These are phyloP conservation scores for Psilocybe cubensis DNA, from an alignment of 768 basidiomycete species.

Conservation along the genomic window DNA sequence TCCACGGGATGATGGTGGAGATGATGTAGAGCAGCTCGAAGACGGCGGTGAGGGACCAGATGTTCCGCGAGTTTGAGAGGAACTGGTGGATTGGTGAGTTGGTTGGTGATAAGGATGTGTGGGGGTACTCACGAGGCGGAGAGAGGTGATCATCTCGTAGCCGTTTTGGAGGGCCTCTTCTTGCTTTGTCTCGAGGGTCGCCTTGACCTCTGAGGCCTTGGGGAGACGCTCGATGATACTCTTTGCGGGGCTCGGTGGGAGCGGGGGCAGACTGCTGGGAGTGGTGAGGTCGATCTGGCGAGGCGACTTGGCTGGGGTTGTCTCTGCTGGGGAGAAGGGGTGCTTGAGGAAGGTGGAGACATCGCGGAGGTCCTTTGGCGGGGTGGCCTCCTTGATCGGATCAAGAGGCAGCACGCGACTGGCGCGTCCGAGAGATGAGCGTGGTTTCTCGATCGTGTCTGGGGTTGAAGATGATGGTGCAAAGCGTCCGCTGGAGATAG, in stretches of 20 bases:
- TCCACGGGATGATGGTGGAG: slow-evolving; percentile 57
- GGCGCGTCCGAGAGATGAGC: slow-evolving; percentile 21
- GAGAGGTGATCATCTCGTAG: slow-evolving; percentile 36
- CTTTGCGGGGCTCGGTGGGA: slow-evolving; percentile 35
- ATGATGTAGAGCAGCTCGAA: slow-evolving; percentile 60
- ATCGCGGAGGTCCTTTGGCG: slow-evolving; percentile 50
- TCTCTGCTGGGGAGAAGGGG: slow-evolving; percentile 40
- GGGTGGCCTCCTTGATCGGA: slow-evolving; percentile 50
- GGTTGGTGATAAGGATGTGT: slow-evolving; percentile 3
- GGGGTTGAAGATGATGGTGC: slow-evolving; percentile 13
- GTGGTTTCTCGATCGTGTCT: slow-evolving; percentile 23
- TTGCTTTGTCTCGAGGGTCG: slow-evolving; percentile 36
- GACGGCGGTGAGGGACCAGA: slow-evolving; percentile 57
- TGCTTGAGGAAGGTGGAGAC: slow-evolving; percentile 58
- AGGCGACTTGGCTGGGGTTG: slow-evolving; percentile 29
- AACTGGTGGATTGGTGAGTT: slow-evolving; percentile 47
- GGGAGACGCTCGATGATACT: slow-evolving; percentile 41
- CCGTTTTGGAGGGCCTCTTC: slow-evolving; percentile 39
- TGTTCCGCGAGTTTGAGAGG: slow-evolving; percentile 67
- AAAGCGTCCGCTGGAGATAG: slow-evolving; percentile 16
- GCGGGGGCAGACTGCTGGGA: slow-evolving; percentile 42
- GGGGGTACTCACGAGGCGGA: slow-evolving; percentile 38
- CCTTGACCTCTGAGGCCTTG: slow-evolving; percentile 29
- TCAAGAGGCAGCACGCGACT: slow-evolving; percentile 35
- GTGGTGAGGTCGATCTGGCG: slow-evolving; percentile 26